Evolutionary conservation across 108 stramenopile genomes (phyloP).

Genomic region (Seminavis robusta): DNA sequence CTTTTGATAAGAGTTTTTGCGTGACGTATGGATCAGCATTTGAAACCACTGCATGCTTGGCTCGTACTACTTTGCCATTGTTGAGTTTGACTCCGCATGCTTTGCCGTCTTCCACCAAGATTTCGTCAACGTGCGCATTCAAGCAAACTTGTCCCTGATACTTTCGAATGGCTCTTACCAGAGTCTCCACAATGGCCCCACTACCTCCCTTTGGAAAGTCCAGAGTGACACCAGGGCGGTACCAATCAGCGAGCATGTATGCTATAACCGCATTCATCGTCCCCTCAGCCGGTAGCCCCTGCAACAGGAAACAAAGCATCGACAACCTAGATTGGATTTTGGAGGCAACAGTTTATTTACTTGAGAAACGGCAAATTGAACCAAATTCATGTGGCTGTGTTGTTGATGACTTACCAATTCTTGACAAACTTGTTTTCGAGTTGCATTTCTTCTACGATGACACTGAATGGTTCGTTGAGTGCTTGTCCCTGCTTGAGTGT

Average conservation of each 20-base stretch:
- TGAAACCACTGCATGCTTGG: constrained; percentile 82
- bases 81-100: constrained; percentile 65
- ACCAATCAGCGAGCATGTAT: constrained; percentile 94
- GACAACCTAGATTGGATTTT: background rate
- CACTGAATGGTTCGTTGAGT: constrained; percentile 61
- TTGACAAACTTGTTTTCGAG: constrained; percentile 80
- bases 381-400: background rate
- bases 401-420: constrained; percentile 91
- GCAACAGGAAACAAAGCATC: constrained; percentile 87
- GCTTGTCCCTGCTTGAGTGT: constrained; percentile 60
- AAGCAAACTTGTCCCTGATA: constrained; percentile 49
- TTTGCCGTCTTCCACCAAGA: constrained; percentile 75
- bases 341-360: background rate
- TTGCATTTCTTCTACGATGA: constrained; percentile 69
- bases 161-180: constrained; percentile 85
- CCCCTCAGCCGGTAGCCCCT: constrained; percentile 82
- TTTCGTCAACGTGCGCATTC: constrained; percentile 76
- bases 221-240: constrained; percentile 81
- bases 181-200: constrained; percentile 81
- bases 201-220: constrained; percentile 91
- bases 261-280: constrained; percentile 92
- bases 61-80: constrained; percentile 61
- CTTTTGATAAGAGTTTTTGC: constrained; percentile 54
- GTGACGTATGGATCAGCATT: constrained; percentile 87
- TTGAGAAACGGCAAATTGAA: background rate